phyloP scores from a whole-genome alignment of 2,329 filamentous ascomycete genomes.

The Xylaria multiplex region DNA sequence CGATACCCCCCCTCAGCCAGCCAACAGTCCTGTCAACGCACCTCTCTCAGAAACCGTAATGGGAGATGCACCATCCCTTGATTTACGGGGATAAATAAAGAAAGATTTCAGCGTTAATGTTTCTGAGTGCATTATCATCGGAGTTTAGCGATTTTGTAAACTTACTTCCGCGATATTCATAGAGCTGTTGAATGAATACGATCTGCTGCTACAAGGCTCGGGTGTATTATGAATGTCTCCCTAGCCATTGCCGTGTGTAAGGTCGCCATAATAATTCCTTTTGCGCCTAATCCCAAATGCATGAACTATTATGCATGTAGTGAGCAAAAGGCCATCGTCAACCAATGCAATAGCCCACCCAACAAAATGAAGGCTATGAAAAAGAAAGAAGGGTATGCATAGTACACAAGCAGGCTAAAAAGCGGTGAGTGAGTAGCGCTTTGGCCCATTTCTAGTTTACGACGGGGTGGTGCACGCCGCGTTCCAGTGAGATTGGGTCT shows the following conservation, averaged over 20 bases:
- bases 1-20: conserved; percentile 32
- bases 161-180: conserved; percentile 12
- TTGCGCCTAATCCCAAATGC: no score
- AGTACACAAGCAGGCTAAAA: no score
- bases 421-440: no score
- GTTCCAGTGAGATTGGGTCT: no score
- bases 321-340: neutral
- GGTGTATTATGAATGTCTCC: neutral
- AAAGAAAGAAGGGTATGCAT: no score
- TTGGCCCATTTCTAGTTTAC: no score
- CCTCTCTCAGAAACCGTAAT: conserved; percentile 21
- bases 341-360: no score
- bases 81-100: conserved; percentile 18
- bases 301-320: no score
- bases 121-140: conserved; percentile 24
- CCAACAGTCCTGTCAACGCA: conserved; percentile 29
- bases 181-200: conserved; percentile 1
- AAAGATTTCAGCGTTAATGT: neutral
- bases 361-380: no score
- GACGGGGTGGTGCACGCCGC: no score
- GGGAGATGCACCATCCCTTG: conserved; percentile 18
- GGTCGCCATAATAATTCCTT: no score
- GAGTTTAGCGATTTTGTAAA: conserved; percentile 26
- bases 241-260: no score
- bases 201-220: neutral